phyloP scores from a whole-genome alignment of 169 alveolate genomes.

The Eimeria acervulina region DNA sequence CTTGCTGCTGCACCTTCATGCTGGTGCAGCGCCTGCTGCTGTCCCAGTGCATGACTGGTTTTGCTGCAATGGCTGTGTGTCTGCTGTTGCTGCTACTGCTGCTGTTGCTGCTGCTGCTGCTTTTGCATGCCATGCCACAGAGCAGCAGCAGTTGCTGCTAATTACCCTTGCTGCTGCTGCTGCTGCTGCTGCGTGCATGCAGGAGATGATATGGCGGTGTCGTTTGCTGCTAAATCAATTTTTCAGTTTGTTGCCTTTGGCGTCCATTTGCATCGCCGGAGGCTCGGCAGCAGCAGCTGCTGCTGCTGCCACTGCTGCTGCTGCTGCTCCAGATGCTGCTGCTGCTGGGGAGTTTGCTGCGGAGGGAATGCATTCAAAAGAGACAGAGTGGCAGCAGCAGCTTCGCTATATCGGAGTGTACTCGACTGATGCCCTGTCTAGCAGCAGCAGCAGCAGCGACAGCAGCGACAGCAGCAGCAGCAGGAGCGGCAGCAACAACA shows the following conservation, averaged over 20 bases:
- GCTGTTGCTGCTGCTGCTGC: not conserved
- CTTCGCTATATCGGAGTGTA: slow-evolving; percentile 56
- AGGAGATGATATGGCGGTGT: slow-evolving; percentile 54
- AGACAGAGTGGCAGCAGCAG: slow-evolving; percentile 33
- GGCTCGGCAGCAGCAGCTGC: slow-evolving; percentile 61
- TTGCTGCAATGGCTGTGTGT: not conserved
- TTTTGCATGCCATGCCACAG: too few relatives aligned
- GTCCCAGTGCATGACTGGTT: not conserved
- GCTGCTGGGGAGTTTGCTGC: not conserved
- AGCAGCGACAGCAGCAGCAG: slow-evolving; percentile 29
- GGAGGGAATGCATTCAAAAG: not conserved
- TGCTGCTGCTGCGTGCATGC: slow-evolving; percentile 5
- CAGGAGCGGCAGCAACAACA: not conserved
- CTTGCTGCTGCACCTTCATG: not conserved
- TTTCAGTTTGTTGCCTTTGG: slow-evolving; percentile 4
- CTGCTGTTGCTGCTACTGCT: not conserved
- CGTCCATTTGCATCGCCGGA: slow-evolving; percentile 46
- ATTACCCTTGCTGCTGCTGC: slow-evolving; percentile 12
- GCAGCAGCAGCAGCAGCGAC: slow-evolving; percentile 36
- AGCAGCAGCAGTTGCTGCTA: not conserved
- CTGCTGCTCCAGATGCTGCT: not conserved
- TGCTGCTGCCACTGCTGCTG: not conserved
- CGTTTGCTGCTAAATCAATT: slow-evolving; percentile 28
- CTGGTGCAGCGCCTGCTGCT: not conserved
- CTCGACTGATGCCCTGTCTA: not conserved